A percentile compares a stretch with the other conserved stretches of the same genome.
These are phyloP conservation scores for Puccinia triticina DNA, from an alignment of 1,284 basidiomycete genomes.

Conservation along the genomic window DNA sequence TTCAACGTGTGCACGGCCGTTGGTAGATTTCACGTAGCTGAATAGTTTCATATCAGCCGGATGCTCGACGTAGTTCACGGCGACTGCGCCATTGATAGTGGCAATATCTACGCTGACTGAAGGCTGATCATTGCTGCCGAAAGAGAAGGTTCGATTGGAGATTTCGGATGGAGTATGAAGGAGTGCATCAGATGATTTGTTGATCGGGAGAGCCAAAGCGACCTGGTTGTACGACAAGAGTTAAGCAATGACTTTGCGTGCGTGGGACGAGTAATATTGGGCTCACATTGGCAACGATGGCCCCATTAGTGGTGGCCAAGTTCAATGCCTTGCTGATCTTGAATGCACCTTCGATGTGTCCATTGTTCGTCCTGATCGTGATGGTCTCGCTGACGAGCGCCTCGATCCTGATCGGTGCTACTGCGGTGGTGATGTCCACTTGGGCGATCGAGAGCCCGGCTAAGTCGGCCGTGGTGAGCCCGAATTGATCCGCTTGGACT, in stretches of 20 bases:
- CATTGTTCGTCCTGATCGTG: slow-evolving; percentile 38
- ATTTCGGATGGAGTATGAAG: background rate
- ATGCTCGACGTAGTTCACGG: slow-evolving; percentile 28
- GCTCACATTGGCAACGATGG: slow-evolving; percentile 35
- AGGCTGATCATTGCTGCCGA: background rate
- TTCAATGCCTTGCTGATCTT: slow-evolving; percentile 27
- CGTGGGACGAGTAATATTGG: background rate
- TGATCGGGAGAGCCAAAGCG: background rate
- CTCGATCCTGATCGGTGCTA: slow-evolving; percentile 18
- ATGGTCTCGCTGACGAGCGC: slow-evolving; percentile 6
- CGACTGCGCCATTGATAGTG: slow-evolving; percentile 45
- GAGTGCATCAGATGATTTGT: slow-evolving; percentile 11
- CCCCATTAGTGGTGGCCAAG: slow-evolving; percentile 48
- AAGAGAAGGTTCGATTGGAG: background rate
- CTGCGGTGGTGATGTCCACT: slow-evolving; percentile 27
- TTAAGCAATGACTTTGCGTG: background rate
- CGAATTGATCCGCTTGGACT: slow-evolving; percentile 27
- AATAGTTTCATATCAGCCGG: slow-evolving; percentile 18
- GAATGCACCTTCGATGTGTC: slow-evolving; percentile 34
- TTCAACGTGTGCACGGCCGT: slow-evolving; percentile 39
- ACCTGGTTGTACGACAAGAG: slow-evolving; percentile 10
- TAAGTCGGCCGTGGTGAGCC: slow-evolving; percentile 13
- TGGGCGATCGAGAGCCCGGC: background rate
- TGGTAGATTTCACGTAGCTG: slow-evolving; percentile 41
- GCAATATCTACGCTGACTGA: slow-evolving; percentile 36